Evolutionary conservation across 2,329 filamentous ascomycete species (phyloP).

Genomic region (Penicillium sp.): DNA sequence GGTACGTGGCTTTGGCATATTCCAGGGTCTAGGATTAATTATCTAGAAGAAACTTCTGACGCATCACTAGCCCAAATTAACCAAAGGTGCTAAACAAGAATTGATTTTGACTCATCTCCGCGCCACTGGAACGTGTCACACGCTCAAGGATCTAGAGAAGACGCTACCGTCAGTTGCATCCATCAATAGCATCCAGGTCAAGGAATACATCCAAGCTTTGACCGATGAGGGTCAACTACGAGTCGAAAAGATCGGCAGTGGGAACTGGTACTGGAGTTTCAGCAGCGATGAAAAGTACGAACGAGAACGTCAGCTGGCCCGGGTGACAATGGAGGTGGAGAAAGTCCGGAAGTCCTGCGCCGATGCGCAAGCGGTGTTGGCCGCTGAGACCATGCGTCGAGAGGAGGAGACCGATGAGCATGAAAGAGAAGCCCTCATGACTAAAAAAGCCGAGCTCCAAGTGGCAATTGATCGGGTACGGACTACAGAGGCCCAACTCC

Average conservation of each 20-base stretch:
- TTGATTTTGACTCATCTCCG: conserved; percentile 60
- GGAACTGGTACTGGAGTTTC: conserved; percentile 72
- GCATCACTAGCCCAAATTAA: conserved; percentile 51
- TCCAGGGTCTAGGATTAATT: not conserved
- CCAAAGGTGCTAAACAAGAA: conserved; percentile 57
- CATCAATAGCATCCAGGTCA: conserved; percentile 65
- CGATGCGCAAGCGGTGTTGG: conserved; percentile 36
- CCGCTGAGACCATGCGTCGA: conserved; percentile 35
- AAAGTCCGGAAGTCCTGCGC: conserved; percentile 28
- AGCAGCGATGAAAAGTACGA: conserved; percentile 55
- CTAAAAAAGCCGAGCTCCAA: conserved; percentile 23
- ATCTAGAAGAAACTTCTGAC: conserved; percentile 13
- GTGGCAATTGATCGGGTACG: conserved; percentile 35
- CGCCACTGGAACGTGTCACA: conserved; percentile 60
- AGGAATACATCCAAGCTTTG: conserved; percentile 64
- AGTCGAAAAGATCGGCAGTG: conserved; percentile 68
- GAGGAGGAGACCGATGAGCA: conserved; percentile 25
- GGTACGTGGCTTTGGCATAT: conserved; percentile 14
- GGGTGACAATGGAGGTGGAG: conserved; percentile 32
- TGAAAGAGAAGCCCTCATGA: conserved; percentile 23
- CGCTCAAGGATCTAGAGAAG: conserved; percentile 67
- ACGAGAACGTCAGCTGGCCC: conserved; percentile 36
- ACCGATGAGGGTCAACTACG: conserved; percentile 61
- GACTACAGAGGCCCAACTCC: conserved; percentile 32
- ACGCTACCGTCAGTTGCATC: conserved; percentile 59